A percentile compares a stretch with the other conserved stretches of the same genome.
phyloP scores from a whole-genome alignment of 345 rosid genomes.

The Eucalyptus melliodora region DNA sequence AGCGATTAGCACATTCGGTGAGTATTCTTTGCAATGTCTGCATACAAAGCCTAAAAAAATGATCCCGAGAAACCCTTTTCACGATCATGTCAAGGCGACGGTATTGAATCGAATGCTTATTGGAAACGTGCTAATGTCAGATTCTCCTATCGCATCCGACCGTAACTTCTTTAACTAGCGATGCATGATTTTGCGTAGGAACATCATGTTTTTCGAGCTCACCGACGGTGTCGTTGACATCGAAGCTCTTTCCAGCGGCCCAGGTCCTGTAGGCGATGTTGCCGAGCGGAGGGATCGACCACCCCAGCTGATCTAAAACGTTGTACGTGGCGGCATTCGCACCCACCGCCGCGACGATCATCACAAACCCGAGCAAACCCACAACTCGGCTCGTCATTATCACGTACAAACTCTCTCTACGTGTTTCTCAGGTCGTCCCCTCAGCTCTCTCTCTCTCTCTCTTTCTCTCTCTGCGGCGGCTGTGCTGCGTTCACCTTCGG shows the following conservation, averaged over 20 bases:
- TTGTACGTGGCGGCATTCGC: neutral
- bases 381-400: neutral
- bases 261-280: neutral
- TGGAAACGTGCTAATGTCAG: neutral
- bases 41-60: neutral
- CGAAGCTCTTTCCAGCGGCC: neutral
- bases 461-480: neutral
- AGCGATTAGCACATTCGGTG: neutral
- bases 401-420: neutral
- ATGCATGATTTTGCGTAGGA: neutral
- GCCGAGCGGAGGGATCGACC: constrained; percentile 3
- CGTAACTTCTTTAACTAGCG: neutral
- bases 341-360: neutral
- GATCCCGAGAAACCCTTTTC: neutral
- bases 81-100: neutral
- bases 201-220: neutral
- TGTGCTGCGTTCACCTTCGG: neutral
- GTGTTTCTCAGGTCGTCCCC: neutral
- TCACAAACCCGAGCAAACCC: neutral
- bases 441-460: neutral
- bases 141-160: neutral
- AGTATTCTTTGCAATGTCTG: neutral
- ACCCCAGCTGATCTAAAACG: neutral
- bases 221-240: neutral
- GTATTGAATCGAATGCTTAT: neutral